Evolutionary conservation across 1,284 basidiomycete species (phyloP).

Genomic region (Schizopora paradoxa): DNA sequence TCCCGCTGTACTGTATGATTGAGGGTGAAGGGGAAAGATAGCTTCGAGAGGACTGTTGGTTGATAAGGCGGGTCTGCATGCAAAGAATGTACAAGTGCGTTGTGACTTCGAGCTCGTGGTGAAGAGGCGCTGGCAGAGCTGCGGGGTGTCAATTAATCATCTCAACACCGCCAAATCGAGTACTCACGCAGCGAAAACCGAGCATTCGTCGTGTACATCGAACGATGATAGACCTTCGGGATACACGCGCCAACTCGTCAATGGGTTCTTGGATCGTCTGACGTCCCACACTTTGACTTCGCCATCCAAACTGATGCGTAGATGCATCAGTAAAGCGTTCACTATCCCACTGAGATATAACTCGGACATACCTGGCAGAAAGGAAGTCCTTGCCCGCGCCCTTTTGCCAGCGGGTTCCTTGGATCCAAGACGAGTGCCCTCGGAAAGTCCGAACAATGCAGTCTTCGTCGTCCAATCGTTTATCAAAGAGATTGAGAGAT

Average conservation of each 20-base stretch:
- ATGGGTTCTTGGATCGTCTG: conserved; percentile 58
- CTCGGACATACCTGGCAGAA: conserved; percentile 73
- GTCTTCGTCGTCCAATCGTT: conserved; percentile 78
- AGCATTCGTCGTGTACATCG: conserved; percentile 82
- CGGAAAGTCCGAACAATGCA: conserved; percentile 80
- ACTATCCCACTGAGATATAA: conserved; percentile 3
- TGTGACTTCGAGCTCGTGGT: conserved; percentile 59
- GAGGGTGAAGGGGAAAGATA: conserved; percentile 49
- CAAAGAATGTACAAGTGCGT: conserved; percentile 53
- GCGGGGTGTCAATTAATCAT: conserved; percentile 9
- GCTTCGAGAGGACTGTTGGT: conserved; percentile 40
- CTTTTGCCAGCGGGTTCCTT: conserved; percentile 86
- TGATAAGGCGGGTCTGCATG: conserved; percentile 26
- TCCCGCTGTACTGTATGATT: conserved; percentile 46
- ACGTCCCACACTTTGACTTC: conserved; percentile 93
- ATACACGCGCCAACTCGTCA: conserved; percentile 65
- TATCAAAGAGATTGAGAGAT: conserved; percentile 86
- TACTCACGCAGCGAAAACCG: conserved; percentile 84
- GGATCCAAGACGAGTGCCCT: conserved; percentile 88
- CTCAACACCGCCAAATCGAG: not conserved
- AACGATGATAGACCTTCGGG: conserved; percentile 77
- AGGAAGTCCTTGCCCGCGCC: conserved; percentile 71
- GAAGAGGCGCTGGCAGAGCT: conserved; percentile 62
- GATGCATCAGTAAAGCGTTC: conserved; percentile 6
- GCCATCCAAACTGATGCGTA: conserved; percentile 68